Percentiles rank a stretch among this genome's conserved stretches.
Conservation (phyloP, 2,329 filamentous ascomycete species). For the Aspergillus sp. region DNA sequence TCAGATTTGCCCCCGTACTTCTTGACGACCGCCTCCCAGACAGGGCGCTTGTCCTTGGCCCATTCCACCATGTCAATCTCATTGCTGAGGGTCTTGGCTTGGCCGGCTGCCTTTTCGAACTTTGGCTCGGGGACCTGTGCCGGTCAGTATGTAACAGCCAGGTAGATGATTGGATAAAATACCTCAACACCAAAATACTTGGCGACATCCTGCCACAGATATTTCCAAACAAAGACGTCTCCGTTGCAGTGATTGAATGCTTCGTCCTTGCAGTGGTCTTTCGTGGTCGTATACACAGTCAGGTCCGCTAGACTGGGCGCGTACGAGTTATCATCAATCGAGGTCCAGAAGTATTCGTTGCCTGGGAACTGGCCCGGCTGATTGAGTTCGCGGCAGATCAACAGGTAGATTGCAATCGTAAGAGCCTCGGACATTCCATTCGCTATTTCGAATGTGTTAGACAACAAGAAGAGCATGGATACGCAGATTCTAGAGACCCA, state of each 20-base stretch:
- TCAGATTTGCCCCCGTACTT: slow-evolving; percentile 22
- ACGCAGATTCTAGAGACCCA: slow-evolving; percentile 4
- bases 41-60: slow-evolving; percentile 22
- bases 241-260: slow-evolving; percentile 30
- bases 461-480: background rate
- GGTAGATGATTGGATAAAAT: background rate
- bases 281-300: slow-evolving; percentile 23
- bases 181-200: slow-evolving; percentile 25
- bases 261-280: slow-evolving; percentile 23
- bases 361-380: slow-evolving; percentile 24
- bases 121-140: slow-evolving; percentile 11
- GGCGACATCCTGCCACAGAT: slow-evolving; percentile 23
- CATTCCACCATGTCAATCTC: slow-evolving; percentile 24
- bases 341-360: slow-evolving; percentile 29
- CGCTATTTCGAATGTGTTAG: slow-evolving; percentile 1
- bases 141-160: background rate
- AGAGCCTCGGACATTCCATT: slow-evolving; percentile 32
- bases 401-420: slow-evolving; percentile 28
- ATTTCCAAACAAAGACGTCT: slow-evolving; percentile 28
- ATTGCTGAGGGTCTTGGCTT: slow-evolving; percentile 12
- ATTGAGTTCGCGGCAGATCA: slow-evolving; percentile 26
- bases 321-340: slow-evolving; percentile 29
- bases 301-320: slow-evolving; percentile 28
- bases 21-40: slow-evolving; percentile 21
- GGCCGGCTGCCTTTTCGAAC: slow-evolving; percentile 14